Base-by-base conservation (phyloP, 371 early-diverging fungal species). In the Nematocida minor region DNA sequence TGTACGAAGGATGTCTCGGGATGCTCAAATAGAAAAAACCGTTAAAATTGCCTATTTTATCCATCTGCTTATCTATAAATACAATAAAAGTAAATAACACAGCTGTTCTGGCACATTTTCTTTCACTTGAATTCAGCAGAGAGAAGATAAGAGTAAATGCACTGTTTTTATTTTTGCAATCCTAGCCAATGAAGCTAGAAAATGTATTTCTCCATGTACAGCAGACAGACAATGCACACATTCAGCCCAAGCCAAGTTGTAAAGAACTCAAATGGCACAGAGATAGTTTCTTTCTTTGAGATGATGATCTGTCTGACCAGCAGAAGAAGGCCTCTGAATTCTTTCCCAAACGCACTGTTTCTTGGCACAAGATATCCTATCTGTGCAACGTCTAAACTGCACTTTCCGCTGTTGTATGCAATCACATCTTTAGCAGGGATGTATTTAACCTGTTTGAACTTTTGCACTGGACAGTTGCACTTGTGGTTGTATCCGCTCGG, bases 1-100 rank as follows among this genome's bases (percentile, higher is more conserved):
- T 74, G 16, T 74, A 74, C 40, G 64, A 74, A 74, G 77, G 77
- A 31, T 74, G 77, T 34, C 7, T 27, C n/a, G 31, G 25, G 18
- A 25, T 46, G n/a, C 46, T 46, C 11, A 46, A 46, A 16, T 16
- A 46, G 2, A 46, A 46, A 46, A 46, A 16, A 46, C 1, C 0
- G 11, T 46, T 16, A 1, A 16, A 16, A 46, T 46, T 46, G n/a
- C 46, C 11, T n/a, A 46, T 46, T 46, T 16, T 46, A 46, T 46
- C 11, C 11, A 16, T 16, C n/a, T 16, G 11, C 46, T 46, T 46
- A 46, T 46, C n/a, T 46, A 46, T 1, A 16, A n/a, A 51, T 51
- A n/a, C n/a, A n/a, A n/a, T n/a, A n/a, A n/a, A n/a, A n/a, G n/a
- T n/a, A n/a, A n/a, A n/a, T n/a, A n/a, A n/a, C n/a, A n/a, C n/a